Conservation (phyloP, 2,329 filamentous ascomycete genomes). For the Pestalotiopsis sp. region DNA sequence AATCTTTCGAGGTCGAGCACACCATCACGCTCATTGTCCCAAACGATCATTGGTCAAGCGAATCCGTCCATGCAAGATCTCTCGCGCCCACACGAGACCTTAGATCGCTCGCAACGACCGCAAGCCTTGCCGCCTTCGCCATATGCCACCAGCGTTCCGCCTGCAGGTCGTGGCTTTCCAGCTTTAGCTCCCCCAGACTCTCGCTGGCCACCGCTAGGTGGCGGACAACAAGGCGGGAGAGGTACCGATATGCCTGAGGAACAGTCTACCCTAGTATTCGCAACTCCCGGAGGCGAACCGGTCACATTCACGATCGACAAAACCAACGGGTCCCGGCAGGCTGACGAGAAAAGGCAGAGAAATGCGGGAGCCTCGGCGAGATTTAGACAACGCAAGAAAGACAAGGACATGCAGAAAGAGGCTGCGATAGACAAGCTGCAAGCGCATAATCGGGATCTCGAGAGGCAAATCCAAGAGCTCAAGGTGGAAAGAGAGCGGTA, state of each 20-base stretch:
- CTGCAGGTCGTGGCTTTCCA: slow-evolving; percentile 22
- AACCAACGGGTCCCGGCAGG: slow-evolving; percentile 78
- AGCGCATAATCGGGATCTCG: slow-evolving; percentile 67
- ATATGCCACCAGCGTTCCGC: slow-evolving; percentile 21
- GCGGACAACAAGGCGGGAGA: slow-evolving; percentile 13
- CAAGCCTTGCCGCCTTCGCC: slow-evolving; percentile 20
- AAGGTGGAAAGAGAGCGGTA: slow-evolving; percentile 74
- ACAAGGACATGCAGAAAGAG: slow-evolving; percentile 75
- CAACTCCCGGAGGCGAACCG: slow-evolving; percentile 40
- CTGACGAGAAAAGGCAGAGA: slow-evolving; percentile 82
- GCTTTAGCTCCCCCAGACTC: slow-evolving; percentile 23
- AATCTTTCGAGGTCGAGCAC: slow-evolving; percentile 21
- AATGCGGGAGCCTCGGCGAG: slow-evolving; percentile 86
- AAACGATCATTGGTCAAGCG: slow-evolving; percentile 24
- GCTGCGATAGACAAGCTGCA: slow-evolving; percentile 71
- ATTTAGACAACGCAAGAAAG: slow-evolving; percentile 81
- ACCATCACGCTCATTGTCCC: slow-evolving; percentile 28
- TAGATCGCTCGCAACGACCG: slow-evolving; percentile 21
- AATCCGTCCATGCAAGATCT: slow-evolving; percentile 22
- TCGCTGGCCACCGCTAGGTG: slow-evolving; percentile 26
- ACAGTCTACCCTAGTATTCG: slow-evolving; percentile 27
- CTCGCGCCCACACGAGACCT: slow-evolving; percentile 19
- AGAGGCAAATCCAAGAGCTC: slow-evolving; percentile 52
- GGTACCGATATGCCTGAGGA: slow-evolving; percentile 28
- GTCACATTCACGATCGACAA: slow-evolving; percentile 74